Conservation (phyloP, 2,329 filamentous ascomycete species). For the Penicillium sp. region DNA sequence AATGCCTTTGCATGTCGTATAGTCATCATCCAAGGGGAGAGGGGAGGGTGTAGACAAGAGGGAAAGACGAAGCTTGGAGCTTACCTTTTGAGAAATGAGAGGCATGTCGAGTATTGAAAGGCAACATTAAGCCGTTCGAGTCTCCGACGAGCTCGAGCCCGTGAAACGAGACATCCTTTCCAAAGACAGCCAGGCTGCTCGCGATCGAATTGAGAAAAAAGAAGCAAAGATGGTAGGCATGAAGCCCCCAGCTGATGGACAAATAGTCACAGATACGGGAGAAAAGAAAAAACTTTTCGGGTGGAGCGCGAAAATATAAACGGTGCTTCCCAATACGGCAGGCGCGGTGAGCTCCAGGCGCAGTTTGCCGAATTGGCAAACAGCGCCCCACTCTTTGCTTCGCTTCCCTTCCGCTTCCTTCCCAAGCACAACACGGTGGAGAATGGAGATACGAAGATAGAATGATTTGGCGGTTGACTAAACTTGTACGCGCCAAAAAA, state of each 20-base stretch:
- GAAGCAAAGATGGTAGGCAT: background rate
- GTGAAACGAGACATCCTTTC: background rate
- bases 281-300: slow-evolving; percentile 21
- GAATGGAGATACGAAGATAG: background rate
- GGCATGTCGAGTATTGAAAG: slow-evolving; percentile 2
- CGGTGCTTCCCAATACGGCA: slow-evolving; percentile 10
- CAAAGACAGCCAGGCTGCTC: background rate
- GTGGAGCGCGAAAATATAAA: slow-evolving; percentile 22
- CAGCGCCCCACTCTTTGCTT: background rate
- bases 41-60: slow-evolving; percentile 14
- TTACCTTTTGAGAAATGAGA: slow-evolving; percentile 49
- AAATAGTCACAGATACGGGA: slow-evolving; percentile 10
- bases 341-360: slow-evolving; percentile 6
- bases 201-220: slow-evolving; percentile 2
- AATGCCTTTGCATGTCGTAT: slow-evolving; percentile 67
- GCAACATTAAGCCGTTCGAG: slow-evolving; percentile 11
- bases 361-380: slow-evolving; percentile 19
- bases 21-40: slow-evolving; percentile 61
- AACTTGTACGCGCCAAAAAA: too few relatives aligned
- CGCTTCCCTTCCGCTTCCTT: background rate
- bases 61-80: slow-evolving; percentile 10
- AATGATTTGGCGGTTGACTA: too few relatives aligned
- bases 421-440: background rate
- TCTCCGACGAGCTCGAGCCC: background rate
- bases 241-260: slow-evolving; percentile 8